These are phyloP conservation scores for Zostera marina DNA, from an alignment of 116 monocot species.

Conservation along the genomic window DNA sequence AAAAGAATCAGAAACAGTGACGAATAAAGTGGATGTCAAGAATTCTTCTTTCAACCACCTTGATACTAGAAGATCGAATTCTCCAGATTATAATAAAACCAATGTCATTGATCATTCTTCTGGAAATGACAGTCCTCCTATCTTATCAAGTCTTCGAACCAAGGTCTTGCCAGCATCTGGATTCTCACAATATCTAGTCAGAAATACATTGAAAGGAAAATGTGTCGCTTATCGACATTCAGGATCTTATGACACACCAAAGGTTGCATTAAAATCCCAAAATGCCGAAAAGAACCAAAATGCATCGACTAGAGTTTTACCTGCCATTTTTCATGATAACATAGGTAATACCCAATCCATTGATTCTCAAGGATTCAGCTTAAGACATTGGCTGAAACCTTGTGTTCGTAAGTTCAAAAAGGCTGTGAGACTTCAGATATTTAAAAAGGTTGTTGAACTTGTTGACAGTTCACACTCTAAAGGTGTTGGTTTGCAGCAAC, in stretches of 20 bases:
- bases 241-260: conserved; percentile 8
- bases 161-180: conserved; percentile 35
- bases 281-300: conserved; percentile 9
- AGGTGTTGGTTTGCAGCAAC: conserved; percentile 37
- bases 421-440: conserved; percentile 44
- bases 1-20: conserved; percentile 1
- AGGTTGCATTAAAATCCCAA: conserved; percentile 3
- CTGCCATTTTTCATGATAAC: conserved; percentile 13
- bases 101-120: conserved; percentile 11
- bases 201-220: conserved; percentile 49
- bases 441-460: conserved; percentile 70
- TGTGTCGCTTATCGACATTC: conserved; percentile 28
- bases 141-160: conserved; percentile 14
- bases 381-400: conserved; percentile 51
- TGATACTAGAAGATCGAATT: conserved; percentile 6
- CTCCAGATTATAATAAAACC: conserved; percentile 4
- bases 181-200: conserved; percentile 35
- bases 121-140: conserved; percentile 1
- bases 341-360: conserved; percentile 8
- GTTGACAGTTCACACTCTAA: conserved; percentile 64
- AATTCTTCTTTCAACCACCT: conserved; percentile 13
- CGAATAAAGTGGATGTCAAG: conserved; percentile 7
- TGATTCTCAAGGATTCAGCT: conserved; percentile 22
- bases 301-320: conserved; percentile 1
- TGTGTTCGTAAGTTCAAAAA: conserved; percentile 24